Percentiles rank a stretch among this genome's conserved stretches.
Evolutionary conservation across 225 moss, liverwort and hornwort species (phyloP).

Genomic region (Bryoerythrophyllum caledonicum): DNA sequence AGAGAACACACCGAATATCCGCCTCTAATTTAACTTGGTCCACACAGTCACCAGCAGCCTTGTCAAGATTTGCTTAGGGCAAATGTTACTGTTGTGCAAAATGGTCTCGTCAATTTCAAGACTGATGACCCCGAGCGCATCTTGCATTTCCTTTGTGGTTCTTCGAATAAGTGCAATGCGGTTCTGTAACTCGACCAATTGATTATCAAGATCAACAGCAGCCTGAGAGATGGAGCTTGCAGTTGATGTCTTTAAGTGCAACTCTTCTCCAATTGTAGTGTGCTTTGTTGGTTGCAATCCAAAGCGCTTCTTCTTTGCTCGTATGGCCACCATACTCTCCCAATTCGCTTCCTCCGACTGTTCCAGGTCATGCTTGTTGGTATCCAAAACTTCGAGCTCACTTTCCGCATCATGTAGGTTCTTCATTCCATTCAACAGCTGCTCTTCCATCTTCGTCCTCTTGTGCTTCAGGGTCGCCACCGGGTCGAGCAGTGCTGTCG

Average conservation of each 20-base stretch:
- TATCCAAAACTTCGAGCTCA: neutral
- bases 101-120: too few relatives aligned
- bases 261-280: neutral
- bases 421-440: neutral
- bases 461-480: neutral
- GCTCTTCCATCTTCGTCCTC: neutral
- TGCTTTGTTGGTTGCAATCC: rapidly evolving
- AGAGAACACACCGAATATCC: too few relatives aligned
- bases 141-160: neutral
- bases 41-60: too few relatives aligned
- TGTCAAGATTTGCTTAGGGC: too few relatives aligned
- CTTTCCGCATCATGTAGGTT: neutral
- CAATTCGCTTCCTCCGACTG: neutral
- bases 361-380: neutral
- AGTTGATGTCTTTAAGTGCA: neutral
- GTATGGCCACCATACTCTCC: neutral
- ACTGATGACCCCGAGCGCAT: too few relatives aligned
- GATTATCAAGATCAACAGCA: rapidly evolving
- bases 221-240: neutral
- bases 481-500: neutral
- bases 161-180: neutral
- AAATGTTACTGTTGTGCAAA: too few relatives aligned
- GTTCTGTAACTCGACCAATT: neutral
- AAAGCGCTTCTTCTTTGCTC: neutral
- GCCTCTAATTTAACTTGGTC: too few relatives aligned